Evolutionary conservation across 495 filamentous ascomycete genomes (phyloP).

Genomic region (Penicillium coprophilum): DNA sequence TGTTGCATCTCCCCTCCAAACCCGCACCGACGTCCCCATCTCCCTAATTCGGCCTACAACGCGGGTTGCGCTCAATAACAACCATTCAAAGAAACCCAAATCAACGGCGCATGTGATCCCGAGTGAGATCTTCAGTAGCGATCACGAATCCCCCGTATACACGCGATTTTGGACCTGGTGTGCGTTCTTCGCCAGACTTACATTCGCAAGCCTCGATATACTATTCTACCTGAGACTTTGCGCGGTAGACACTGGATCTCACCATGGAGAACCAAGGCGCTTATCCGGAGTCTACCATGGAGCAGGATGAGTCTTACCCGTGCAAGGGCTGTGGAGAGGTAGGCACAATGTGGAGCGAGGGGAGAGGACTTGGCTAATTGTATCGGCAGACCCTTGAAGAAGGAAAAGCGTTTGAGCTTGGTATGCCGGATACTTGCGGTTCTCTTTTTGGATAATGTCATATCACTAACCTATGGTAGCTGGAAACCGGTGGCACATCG

Average conservation of each 20-base stretch:
- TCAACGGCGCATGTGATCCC: constrained; percentile 7
- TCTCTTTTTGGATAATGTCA: constrained; percentile 9
- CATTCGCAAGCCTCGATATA: background rate
- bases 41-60: background rate
- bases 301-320: constrained; percentile 84
- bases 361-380: constrained; percentile 14
- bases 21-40: constrained; percentile 16
- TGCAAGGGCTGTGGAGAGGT: constrained; percentile 99
- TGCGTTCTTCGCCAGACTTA: background rate
- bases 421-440: constrained; percentile 53
- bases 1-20: constrained; percentile 28
- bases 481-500: constrained; percentile 98
- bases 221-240: constrained; percentile 6
- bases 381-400: constrained; percentile 82
- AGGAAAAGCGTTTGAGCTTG: constrained; percentile 96
- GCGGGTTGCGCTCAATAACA: constrained; percentile 9
- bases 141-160: constrained; percentile 6
- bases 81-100: background rate
- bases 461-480: constrained; percentile 52
- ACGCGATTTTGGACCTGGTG: background rate
- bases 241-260: constrained; percentile 11
- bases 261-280: constrained; percentile 48
- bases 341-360: constrained; percentile 28
- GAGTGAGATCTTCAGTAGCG: background rate
- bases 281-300: constrained; percentile 78